A percentile compares a stretch with the other conserved stretches of the same genome.
Evolutionary conservation across 1,284 basidiomycete species (phyloP).

Genomic region (Cerrena zonata): DNA sequence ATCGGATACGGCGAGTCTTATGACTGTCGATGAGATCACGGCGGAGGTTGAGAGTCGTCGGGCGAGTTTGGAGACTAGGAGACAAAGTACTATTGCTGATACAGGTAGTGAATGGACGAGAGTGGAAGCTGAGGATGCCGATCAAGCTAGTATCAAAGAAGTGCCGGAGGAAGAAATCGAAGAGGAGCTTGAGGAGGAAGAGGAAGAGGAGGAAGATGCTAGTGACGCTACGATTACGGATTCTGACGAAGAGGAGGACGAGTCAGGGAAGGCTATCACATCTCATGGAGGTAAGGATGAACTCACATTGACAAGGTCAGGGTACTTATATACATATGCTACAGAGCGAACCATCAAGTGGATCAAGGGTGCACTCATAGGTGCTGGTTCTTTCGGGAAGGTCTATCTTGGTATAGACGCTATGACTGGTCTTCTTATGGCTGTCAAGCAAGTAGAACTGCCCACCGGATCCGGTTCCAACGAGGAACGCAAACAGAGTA

Average conservation of each 20-base stretch:
- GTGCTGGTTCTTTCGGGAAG: constrained; percentile 91
- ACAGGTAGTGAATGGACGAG: constrained; percentile 52
- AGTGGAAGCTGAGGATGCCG: constrained; percentile 44
- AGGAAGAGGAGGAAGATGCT: constrained; percentile 35
- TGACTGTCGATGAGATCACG: constrained; percentile 97
- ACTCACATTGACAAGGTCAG: too few species aligned
- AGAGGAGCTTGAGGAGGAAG: constrained; percentile 29
- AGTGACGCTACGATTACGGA: constrained; percentile 42
- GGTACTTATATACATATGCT: constrained; percentile 16
- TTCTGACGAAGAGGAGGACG: constrained; percentile 39
- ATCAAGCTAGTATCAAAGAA: constrained; percentile 34
- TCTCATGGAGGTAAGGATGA: constrained; percentile 54
- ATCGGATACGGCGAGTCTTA: constrained; percentile 83
- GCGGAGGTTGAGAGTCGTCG: constrained; percentile 88
- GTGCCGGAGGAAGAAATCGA: constrained; percentile 33
- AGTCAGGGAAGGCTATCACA: constrained; percentile 47
- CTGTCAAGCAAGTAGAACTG: constrained; percentile 97
- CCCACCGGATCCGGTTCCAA: constrained; percentile 82
- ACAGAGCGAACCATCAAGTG: constrained; percentile 79
- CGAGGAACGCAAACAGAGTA: constrained; percentile 89
- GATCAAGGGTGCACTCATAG: constrained; percentile 98
- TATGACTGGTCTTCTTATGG: constrained; percentile 90
- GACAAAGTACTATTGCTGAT: constrained; percentile 6
- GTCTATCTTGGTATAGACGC: constrained; percentile 98
- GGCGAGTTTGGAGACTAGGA: constrained; percentile 43